A percentile compares a stretch with the other conserved stretches of the same genome.
Conservation (phyloP, 768 basidiomycete genomes). For the Macrocybe gigantea region DNA sequence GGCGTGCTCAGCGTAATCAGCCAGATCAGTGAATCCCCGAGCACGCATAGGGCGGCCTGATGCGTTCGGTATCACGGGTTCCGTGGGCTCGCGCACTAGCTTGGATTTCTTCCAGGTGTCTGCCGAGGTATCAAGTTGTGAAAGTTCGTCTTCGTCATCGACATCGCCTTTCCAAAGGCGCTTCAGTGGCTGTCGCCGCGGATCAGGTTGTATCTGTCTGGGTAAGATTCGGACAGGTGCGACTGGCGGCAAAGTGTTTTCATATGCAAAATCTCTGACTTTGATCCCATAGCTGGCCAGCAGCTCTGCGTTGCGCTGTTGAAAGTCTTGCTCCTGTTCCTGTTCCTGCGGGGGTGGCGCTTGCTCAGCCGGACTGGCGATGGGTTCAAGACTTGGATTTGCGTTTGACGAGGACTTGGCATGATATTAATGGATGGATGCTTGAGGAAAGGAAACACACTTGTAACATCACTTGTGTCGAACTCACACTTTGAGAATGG, state of each 20-base stretch:
- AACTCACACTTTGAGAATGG: too few species aligned
- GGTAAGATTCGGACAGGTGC: constrained; percentile 35
- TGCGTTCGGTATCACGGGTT: constrained; percentile 19
- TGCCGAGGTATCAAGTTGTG: too few species aligned
- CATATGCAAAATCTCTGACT: constrained; percentile 64
- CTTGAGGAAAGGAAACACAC: too few species aligned
- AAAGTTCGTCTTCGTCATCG: constrained; percentile 4
- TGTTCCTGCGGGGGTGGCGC: too few species aligned
- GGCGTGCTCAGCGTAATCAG: constrained; percentile 10
- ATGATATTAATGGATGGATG: constrained; percentile 1
- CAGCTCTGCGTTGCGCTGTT: constrained; percentile 10
- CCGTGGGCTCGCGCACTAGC: constrained; percentile 27
- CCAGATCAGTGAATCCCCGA: constrained; percentile 19
- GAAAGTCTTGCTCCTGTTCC: neutral
- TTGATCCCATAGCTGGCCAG: constrained; percentile 32
- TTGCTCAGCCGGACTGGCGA: too few species aligned
- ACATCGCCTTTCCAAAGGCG: constrained; percentile 18
- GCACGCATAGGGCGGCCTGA: constrained; percentile 12
- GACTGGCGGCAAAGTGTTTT: constrained; percentile 59
- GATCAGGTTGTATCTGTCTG: constrained; percentile 37
- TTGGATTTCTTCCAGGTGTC: constrained; percentile 14
- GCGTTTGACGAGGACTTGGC: constrained; percentile 13
- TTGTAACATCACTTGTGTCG: too few species aligned
- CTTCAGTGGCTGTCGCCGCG: constrained; percentile 21
- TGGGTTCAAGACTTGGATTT: constrained; percentile 17